phyloP scores from a whole-genome alignment of 257 asterid genomes.

The Mitragyna speciosa region DNA sequence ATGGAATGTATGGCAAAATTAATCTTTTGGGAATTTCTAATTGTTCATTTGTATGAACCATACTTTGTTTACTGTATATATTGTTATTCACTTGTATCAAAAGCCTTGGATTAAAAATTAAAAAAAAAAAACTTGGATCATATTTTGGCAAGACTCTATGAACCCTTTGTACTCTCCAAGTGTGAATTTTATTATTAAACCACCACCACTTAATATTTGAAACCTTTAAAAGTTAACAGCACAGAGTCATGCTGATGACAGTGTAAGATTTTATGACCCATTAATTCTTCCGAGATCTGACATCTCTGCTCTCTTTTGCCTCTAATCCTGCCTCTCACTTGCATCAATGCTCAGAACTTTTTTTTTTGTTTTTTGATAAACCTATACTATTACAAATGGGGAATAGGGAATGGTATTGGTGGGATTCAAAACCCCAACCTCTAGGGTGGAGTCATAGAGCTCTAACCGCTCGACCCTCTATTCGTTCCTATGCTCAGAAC shows the following conservation, averaged over 20 bases:
- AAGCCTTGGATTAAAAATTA: neutral
- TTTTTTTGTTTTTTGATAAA: too few species aligned
- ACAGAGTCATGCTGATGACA: neutral
- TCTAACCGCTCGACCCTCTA: too few species aligned
- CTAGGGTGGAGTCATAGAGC: too few species aligned
- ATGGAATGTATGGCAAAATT: slow-evolving; percentile 53
- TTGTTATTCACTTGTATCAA: neutral
- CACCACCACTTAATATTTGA: neutral
- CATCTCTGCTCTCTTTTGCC: neutral
- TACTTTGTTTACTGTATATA: neutral
- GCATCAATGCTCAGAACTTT: neutral
- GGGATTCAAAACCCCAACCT: too few species aligned
- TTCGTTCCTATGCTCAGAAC: too few species aligned
- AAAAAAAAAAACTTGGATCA: too few species aligned
- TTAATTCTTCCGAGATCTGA: neutral
- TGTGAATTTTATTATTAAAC: neutral
- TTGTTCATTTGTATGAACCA: neutral
- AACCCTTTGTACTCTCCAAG: neutral
- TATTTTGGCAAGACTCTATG: neutral
- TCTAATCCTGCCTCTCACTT: too few species aligned
- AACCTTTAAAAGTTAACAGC: neutral
- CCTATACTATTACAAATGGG: too few species aligned
- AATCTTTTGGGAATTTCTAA: neutral
- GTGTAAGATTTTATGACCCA: neutral
- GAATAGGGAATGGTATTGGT: too few species aligned